These are phyloP conservation scores for Ophiostoma ulmi DNA, from an alignment of 2,329 filamentous ascomycete species.

Conservation along the genomic window DNA sequence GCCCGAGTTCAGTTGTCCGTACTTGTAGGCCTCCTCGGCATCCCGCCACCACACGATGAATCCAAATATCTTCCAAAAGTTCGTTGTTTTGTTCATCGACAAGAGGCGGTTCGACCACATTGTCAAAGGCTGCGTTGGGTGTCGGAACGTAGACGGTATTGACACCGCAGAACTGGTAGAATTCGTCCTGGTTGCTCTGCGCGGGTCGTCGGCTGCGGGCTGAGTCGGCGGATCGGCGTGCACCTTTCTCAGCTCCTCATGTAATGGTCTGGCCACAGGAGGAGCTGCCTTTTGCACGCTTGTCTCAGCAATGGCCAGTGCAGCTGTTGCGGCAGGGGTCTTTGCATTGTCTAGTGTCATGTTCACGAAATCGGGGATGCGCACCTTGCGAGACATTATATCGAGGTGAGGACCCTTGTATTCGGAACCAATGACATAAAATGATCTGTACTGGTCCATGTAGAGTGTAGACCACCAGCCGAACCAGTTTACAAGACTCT, in stretches of 20 bases:
- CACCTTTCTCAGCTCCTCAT: not conserved
- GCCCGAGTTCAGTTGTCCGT: not conserved
- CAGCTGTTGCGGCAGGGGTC: not conserved
- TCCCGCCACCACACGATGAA: conserved; percentile 6
- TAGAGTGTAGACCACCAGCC: conserved; percentile 51
- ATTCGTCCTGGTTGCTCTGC: not conserved
- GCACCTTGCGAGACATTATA: conserved; percentile 28
- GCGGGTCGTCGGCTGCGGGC: not conserved
- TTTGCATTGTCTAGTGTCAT: not conserved
- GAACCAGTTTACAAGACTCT: conserved; percentile 60
- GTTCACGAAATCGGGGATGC: not conserved
- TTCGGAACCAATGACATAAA: conserved; percentile 50
- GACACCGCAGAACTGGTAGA: not conserved
- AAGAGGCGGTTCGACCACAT: not conserved
- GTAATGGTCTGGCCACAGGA: not conserved
- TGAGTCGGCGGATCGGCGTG: not conserved
- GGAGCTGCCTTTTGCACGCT: not conserved
- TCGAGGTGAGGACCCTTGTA: not conserved
- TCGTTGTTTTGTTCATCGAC: not conserved
- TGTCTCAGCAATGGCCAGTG: not conserved
- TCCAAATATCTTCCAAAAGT: not conserved
- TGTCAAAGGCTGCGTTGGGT: not conserved
- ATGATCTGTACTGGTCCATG: conserved; percentile 49
- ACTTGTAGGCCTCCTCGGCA: not conserved
- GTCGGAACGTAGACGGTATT: too few relatives aligned